Base-by-base conservation (phyloP, 2,329 filamentous ascomycete genomes). In the Byssothecium circinans region DNA sequence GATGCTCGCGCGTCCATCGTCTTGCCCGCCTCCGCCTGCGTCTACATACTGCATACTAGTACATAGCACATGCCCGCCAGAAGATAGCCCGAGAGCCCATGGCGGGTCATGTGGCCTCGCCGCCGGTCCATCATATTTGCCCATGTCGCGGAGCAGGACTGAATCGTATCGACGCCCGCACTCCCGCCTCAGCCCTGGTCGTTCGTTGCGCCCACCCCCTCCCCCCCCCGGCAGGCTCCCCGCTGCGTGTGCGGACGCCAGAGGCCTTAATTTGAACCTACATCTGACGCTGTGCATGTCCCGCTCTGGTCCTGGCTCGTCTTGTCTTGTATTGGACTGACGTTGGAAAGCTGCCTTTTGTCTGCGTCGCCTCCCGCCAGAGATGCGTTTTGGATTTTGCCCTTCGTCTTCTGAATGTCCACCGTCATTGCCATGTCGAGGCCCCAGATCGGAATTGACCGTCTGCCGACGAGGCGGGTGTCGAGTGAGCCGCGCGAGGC, bases 401-500 rank as follows among this genome's bases (percentile, higher is more conserved):
- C 44, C 52, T 35, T 38, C 51, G 53, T 46, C 56, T 43, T 56
- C 57, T 54, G 52, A 49, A 65, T 66, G 60, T 64, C 64, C 50
- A 59, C 61, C 56, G 60, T 57, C 46, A 53, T 58, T 50, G 68
- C 75, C 67, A 86, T 89, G 79, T 83, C 87, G 55, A 82, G 88
- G 62, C 86, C 87, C 22, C 86, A 89, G 75, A 85, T 91, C 63
- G 86, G 87, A 68, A 92, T 92, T 70, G 87, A 91, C 73, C 83
- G 88, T 52, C 76, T 92, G 57, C 86, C 87, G 20, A 80, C 85
- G 45, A 83, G 86, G 54, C 84, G 87, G 34, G 77, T 83, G 72
- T 84, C 80, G 71, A 86, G 83, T 61, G 88, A 94, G 69, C 88
- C 88, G 33, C 84, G 88, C 62, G 90, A 95, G 77, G 88, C 88